Evolutionary conservation across 2,329 filamentous ascomycete genomes (phyloP), one percentile per base, ranked within the genome.

Genomic region (Colletotrichum gigasporum): DNA sequence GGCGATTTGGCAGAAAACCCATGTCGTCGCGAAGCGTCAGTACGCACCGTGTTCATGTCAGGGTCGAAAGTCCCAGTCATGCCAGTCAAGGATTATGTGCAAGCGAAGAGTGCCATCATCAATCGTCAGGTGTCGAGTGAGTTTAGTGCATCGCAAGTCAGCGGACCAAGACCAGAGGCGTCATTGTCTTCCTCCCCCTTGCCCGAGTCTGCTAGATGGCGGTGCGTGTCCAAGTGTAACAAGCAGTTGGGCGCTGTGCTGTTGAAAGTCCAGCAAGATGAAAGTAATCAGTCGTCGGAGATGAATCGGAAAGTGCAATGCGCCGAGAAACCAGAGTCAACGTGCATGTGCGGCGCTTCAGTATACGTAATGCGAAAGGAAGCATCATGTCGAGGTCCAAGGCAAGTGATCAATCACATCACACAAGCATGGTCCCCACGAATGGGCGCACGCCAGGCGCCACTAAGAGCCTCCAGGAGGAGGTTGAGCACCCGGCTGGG

Each of bases 331-430:
- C 58, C 50, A 28, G 37, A 58, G 34, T 65, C 63, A 65, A 58
- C 28, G 58, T 56, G 63, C 44, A 65, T 65, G 51, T 45, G 52
- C 59, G 60, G 37, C 51, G 59, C 52, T 57, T 64, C 59, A 65
- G 37, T 65, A 58, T 57, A 65, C 39, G 59, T 63, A 56, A 63
- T 37, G 62, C 56, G 35, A 66, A 60, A 66, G 45, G 63, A 67
- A 45, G 55, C 53, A 68, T 68, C 66, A 67, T 59, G 66, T 66
- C 63, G 66, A 57, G 42, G 51, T 62, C 59, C 64, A 58, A 28
- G 64, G 54, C 63, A 66, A 67, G 63, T 67, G 66, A 68, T 59
- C 58, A 64, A 47, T 63, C 66, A 68, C 66, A 67, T 68, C 66
- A 68, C 64, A 52, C 44, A 41, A 53, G 59, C 63, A 57, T 65